Conservation (phyloP, 176 grass and related monocot genomes). For the Eleusine indica region DNA sequence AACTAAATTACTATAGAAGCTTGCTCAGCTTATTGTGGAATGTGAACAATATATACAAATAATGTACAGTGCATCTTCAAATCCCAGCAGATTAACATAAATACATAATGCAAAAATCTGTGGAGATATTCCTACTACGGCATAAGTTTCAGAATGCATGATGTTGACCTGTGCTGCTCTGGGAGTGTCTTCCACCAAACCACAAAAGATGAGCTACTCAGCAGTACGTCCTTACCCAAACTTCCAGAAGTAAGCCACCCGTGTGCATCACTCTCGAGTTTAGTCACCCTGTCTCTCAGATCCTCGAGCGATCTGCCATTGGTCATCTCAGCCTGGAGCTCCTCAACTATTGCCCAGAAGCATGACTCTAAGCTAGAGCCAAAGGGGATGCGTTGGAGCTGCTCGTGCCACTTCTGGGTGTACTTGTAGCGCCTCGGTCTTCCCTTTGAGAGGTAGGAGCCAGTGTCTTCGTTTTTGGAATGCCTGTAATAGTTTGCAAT, state of each 20-base stretch:
- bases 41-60: not conserved
- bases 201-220: constrained; percentile 74
- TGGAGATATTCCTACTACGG: not conserved
- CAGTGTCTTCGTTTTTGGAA: constrained; percentile 92
- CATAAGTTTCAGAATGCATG: constrained; percentile 61
- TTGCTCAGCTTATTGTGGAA: not conserved
- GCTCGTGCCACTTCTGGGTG: constrained; percentile 87
- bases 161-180: constrained; percentile 56
- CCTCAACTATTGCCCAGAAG: constrained; percentile 88
- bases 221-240: constrained; percentile 71
- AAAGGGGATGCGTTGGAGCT: constrained; percentile 45
- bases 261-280: constrained; percentile 66
- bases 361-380: constrained; percentile 77
- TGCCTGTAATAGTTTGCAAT: constrained; percentile 98
- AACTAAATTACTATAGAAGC: no score
- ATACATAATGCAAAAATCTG: not conserved
- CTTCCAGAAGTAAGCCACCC: constrained; percentile 65
- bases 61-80: constrained; percentile 13
- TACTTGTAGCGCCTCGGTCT: constrained; percentile 83
- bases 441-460: constrained; percentile 77
- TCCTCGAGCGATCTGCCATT: constrained; percentile 58
- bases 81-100: constrained; percentile 14
- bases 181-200: constrained; percentile 94
- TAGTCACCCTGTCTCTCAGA: constrained; percentile 59
- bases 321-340: constrained; percentile 71